A percentile compares a stretch with the other conserved stretches of the same genome.
Evolutionary conservation across 2,329 filamentous ascomycete genomes (phyloP).

Genomic region (Tolypocladium endophyticum): DNA sequence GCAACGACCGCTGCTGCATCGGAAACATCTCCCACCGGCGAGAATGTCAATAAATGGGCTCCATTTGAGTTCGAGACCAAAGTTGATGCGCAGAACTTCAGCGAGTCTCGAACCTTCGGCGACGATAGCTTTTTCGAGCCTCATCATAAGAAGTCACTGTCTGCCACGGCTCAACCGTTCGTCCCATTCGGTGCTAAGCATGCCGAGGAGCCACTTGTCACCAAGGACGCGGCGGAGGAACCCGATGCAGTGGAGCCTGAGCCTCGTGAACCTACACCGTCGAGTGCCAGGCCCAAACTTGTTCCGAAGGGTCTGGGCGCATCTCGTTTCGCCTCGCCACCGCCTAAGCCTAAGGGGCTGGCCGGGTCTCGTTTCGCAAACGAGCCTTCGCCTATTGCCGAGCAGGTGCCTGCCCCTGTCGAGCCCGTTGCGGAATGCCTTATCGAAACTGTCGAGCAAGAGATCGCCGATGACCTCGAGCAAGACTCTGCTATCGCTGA

Average conservation of each 20-base stretch:
- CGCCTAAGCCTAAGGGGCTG: constrained; percentile 30
- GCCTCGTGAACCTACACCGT: constrained; percentile 10
- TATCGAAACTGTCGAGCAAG: constrained; percentile 18
- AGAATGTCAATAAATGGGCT: constrained; percentile 32
- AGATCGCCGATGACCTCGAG: constrained; percentile 1
- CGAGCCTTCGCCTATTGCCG: constrained; percentile 20
- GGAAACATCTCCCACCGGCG: constrained; percentile 39
- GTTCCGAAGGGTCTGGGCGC: constrained; percentile 25
- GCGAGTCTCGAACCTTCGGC: constrained; percentile 38
- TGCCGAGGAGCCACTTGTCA: constrained; percentile 7
- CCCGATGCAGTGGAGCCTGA: constrained; percentile 8
- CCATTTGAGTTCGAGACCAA: constrained; percentile 50
- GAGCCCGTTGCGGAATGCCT: constrained; percentile 16
- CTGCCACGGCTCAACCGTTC: constrained; percentile 63
- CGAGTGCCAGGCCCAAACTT: constrained; percentile 18
- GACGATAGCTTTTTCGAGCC: constrained; percentile 29
- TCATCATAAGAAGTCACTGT: constrained; percentile 41
- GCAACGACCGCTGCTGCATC: constrained; percentile 41
- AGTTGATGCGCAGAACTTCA: constrained; percentile 37
- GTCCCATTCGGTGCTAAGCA: constrained; percentile 30
- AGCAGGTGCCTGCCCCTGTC: constrained; percentile 10
- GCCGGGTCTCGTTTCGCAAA: constrained; percentile 33
- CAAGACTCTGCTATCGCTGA: not conserved
- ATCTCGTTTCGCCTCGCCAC: constrained; percentile 37
- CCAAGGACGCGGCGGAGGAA: constrained; percentile 12